phyloP scores from a whole-genome alignment of 2,329 filamentous ascomycete species.

The Didymella keratinophila region DNA sequence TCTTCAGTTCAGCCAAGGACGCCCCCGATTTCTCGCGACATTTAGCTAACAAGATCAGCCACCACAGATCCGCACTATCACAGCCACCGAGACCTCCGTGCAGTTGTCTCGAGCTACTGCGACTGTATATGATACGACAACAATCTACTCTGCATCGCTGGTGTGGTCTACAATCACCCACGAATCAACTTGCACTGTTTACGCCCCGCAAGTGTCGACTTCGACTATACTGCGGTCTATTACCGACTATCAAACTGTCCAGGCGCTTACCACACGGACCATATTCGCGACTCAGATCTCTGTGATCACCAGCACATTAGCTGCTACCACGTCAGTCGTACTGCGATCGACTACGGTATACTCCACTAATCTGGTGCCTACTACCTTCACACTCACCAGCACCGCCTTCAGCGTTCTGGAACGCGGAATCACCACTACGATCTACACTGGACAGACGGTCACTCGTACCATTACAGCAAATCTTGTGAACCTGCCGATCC shows the following conservation, averaged over 20 bases:
- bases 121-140: background rate
- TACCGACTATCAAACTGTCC: constrained; percentile 1
- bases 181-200: constrained; percentile 1
- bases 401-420: background rate
- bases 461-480: constrained; percentile 5
- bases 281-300: constrained; percentile 4
- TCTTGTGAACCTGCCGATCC: background rate
- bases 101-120: background rate
- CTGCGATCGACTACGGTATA: constrained; percentile 13
- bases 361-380: constrained; percentile 3
- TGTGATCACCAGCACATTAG: background rate
- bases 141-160: constrained; percentile 1
- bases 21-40: background rate
- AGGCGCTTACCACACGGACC: background rate
- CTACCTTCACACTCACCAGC: constrained; percentile 2
- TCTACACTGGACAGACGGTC: constrained; percentile 2
- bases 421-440: background rate
- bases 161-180: background rate
- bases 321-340: constrained; percentile 5
- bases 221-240: background rate
- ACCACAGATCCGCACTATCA: background rate
- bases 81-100: background rate
- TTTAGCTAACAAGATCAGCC: background rate
- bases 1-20: background rate
- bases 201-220: background rate